Conservation (phyloP, 495 filamentous ascomycete genomes). For the Penicillium nucicola region DNA sequence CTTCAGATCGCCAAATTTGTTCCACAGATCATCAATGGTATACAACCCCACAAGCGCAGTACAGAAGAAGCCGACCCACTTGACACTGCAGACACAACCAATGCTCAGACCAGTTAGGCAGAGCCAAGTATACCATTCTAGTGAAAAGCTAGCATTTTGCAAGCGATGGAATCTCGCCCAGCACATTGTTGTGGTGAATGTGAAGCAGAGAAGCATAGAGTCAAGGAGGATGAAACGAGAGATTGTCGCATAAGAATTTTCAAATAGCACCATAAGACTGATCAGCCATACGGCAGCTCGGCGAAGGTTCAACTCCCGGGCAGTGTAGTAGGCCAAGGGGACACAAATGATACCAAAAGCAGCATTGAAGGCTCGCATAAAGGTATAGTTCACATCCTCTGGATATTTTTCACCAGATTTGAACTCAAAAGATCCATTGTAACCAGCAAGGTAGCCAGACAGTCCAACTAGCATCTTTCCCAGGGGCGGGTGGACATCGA, state of each 20-base stretch:
- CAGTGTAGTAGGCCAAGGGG: conserved; percentile 92
- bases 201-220: conserved; percentile 97
- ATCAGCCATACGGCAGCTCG: conserved; percentile 89
- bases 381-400: conserved; percentile 90
- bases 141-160: conserved; percentile 76
- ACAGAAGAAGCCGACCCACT: conserved; percentile 94
- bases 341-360: conserved; percentile 91
- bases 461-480: conserved; percentile 98
- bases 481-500: conserved; percentile 95
- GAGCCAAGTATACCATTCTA: conserved; percentile 91
- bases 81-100: conserved; percentile 96
- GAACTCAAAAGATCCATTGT: conserved; percentile 99
- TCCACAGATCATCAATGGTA: conserved; percentile 96
- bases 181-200: conserved; percentile 91
- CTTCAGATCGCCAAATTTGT: conserved; percentile 91
- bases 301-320: conserved; percentile 81
- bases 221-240: conserved; percentile 96
- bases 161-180: conserved; percentile 93
- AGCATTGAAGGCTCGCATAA: conserved; percentile 97
- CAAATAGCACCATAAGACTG: conserved; percentile 93
- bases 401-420: conserved; percentile 97
- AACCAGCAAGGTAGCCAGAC: conserved; percentile 91
- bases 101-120: conserved; percentile 89
- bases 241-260: conserved; percentile 98
- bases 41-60: conserved; percentile 94